These are phyloP conservation scores for Oenanthe sinensis DNA, from an alignment of 129 eudicot genomes.

Conservation along the genomic window DNA sequence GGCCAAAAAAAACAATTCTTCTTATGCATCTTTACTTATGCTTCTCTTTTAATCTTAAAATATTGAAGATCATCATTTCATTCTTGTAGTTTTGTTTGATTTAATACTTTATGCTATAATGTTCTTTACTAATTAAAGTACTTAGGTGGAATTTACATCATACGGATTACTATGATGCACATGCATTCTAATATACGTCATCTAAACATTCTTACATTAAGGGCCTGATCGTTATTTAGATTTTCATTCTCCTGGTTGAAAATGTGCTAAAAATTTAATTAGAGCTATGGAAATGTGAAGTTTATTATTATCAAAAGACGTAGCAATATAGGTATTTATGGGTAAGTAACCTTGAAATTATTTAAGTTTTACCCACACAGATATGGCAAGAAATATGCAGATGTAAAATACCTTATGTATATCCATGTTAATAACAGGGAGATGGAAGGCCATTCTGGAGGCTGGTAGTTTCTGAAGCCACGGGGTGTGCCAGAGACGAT, in stretches of 20 bases:
- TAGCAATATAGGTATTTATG: background rate
- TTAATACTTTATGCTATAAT: background rate
- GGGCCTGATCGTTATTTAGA: background rate
- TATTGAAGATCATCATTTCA: background rate
- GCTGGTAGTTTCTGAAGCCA: constrained; percentile 92
- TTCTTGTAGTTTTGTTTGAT: background rate
- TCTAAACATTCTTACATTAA: background rate
- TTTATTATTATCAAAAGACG: background rate
- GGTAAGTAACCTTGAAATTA: background rate
- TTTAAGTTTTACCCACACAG: background rate
- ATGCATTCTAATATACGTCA: background rate
- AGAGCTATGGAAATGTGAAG: background rate
- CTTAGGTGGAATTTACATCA: background rate
- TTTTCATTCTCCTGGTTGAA: background rate
- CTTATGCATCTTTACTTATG: background rate
- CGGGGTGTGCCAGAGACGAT: constrained; percentile 63
- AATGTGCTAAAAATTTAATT: background rate
- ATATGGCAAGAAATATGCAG: background rate
- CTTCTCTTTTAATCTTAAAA: background rate
- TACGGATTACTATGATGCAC: background rate
- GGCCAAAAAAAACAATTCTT: background rate
- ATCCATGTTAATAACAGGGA: constrained; percentile 33
- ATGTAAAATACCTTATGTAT: background rate
- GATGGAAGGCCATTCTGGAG: constrained; percentile 97
- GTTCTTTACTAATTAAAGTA: background rate